Evolutionary conservation across 2,329 filamentous ascomycete species (phyloP).

Genomic region (Bipolaris oryzae): DNA sequence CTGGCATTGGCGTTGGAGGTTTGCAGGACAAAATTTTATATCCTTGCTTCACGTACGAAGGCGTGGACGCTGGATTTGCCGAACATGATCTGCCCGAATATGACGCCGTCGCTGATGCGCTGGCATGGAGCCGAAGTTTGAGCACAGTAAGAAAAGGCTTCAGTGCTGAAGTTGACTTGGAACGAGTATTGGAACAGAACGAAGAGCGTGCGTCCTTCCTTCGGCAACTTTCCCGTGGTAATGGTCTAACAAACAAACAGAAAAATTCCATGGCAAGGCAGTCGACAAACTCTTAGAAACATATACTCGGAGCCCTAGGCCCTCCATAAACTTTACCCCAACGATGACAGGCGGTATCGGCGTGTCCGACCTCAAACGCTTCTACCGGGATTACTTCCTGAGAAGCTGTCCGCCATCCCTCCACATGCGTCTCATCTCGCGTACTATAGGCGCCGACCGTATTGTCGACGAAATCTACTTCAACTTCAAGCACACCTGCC

Average conservation of each 20-base stretch:
- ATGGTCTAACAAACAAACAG: conserved; percentile 26
- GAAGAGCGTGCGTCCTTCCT: conserved; percentile 37
- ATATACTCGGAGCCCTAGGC: conserved; percentile 43
- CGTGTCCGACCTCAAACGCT: conserved; percentile 52
- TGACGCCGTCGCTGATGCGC: conserved; percentile 65
- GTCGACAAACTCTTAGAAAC: conserved; percentile 48
- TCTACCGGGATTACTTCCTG: conserved; percentile 65
- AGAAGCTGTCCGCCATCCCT: conserved; percentile 54
- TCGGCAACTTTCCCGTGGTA: no score
- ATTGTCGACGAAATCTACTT: conserved; percentile 67
- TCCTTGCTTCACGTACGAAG: conserved; percentile 61
- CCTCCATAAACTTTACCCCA: conserved; percentile 52
- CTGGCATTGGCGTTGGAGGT: conserved; percentile 58
- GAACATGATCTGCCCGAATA: conserved; percentile 73
- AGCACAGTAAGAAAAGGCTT: conserved; percentile 66
- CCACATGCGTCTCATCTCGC: conserved; percentile 60
- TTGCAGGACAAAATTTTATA: conserved; percentile 51
- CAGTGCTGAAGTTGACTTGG: conserved; percentile 54
- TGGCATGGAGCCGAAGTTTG: conserved; percentile 73
- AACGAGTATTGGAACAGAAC: conserved; percentile 53
- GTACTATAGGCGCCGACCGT: conserved; percentile 63
- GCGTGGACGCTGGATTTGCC: conserved; percentile 69
- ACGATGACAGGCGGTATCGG: conserved; percentile 56
- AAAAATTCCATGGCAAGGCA: conserved; percentile 47
- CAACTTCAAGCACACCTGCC: conserved; percentile 62